Evolutionary conservation across 352 stramenopile genomes (phyloP).

Genomic region (Pythium volutum): DNA sequence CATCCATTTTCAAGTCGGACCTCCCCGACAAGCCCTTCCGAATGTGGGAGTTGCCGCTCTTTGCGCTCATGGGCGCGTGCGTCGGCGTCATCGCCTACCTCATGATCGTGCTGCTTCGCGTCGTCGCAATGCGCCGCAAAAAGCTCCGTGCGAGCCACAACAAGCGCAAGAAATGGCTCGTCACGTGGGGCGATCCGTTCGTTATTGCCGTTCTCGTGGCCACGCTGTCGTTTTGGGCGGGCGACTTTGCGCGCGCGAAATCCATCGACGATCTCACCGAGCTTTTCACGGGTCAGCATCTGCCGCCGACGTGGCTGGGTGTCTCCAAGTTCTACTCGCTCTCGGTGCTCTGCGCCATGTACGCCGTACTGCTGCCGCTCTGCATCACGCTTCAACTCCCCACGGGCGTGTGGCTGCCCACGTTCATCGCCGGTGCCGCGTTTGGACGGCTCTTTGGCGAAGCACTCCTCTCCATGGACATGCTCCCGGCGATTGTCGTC

Average conservation of each 20-base stretch:
- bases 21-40: slow-evolving; percentile 52
- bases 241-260: slow-evolving; percentile 51
- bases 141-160: slow-evolving; percentile 34
- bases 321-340: slow-evolving; percentile 76
- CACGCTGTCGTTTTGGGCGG: slow-evolving; percentile 68
- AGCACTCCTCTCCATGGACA: slow-evolving; percentile 22
- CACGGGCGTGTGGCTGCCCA: slow-evolving; percentile 81
- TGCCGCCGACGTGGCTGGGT: slow-evolving; percentile 42
- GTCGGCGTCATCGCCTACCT: slow-evolving; percentile 54
- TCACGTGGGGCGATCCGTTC: slow-evolving; percentile 69
- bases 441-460: slow-evolving; percentile 83
- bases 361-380: slow-evolving; percentile 66
- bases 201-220: slow-evolving; percentile 60
- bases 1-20: slow-evolving; percentile 46
- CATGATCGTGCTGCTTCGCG: slow-evolving; percentile 62
- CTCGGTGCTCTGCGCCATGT: slow-evolving; percentile 39
- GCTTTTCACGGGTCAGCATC: slow-evolving; percentile 51
- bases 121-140: slow-evolving; percentile 35
- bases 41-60: slow-evolving; percentile 76
- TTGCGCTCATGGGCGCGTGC: slow-evolving; percentile 49
- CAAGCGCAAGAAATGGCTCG: slow-evolving; percentile 44
- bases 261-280: slow-evolving; percentile 59
- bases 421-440: slow-evolving; percentile 79
- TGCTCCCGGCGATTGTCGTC: slow-evolving; percentile 26
- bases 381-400: slow-evolving; percentile 82